Evolutionary conservation across 371 early-diverging fungal genomes (phyloP).

Genomic region (Catenaria anguillulae): DNA sequence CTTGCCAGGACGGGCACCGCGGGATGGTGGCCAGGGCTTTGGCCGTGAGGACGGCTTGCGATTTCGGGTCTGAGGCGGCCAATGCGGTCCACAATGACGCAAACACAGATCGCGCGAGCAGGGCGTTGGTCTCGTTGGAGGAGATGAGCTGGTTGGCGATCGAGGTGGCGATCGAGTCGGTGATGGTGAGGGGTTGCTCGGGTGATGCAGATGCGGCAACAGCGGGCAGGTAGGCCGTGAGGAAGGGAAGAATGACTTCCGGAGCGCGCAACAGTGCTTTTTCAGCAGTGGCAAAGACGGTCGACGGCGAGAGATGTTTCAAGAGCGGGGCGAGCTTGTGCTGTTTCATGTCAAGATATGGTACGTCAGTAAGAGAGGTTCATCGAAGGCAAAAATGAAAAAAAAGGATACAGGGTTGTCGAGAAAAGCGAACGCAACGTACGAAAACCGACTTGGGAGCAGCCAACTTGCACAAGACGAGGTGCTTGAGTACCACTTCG

Average conservation of each 20-base stretch:
- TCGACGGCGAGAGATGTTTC: neutral
- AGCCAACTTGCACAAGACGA: neutral
- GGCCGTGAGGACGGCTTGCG: neutral
- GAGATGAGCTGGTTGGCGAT: conserved; percentile 2
- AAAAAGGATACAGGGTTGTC: neutral
- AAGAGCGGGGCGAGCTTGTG: neutral
- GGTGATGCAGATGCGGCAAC: neutral
- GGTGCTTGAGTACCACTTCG: neutral
- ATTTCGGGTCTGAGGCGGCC: too few species aligned
- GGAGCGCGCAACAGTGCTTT: conserved; percentile 4
- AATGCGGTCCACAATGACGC: neutral
- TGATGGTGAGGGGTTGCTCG: neutral
- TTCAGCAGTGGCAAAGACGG: neutral
- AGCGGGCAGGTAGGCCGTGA: neutral
- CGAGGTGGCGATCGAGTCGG: neutral
- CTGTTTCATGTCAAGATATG: neutral
- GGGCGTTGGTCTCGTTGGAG: neutral
- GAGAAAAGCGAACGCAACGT: neutral
- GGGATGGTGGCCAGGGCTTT: neutral
- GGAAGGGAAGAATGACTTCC: conserved; percentile 10
- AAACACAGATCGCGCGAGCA: neutral
- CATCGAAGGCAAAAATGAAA: neutral
- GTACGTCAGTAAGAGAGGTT: too few species aligned
- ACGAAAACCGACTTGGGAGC: neutral
- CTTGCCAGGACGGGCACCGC: neutral